Conservation (phyloP, 495 filamentous ascomycete genomes). For the Hyaloscypha finlandica region DNA sequence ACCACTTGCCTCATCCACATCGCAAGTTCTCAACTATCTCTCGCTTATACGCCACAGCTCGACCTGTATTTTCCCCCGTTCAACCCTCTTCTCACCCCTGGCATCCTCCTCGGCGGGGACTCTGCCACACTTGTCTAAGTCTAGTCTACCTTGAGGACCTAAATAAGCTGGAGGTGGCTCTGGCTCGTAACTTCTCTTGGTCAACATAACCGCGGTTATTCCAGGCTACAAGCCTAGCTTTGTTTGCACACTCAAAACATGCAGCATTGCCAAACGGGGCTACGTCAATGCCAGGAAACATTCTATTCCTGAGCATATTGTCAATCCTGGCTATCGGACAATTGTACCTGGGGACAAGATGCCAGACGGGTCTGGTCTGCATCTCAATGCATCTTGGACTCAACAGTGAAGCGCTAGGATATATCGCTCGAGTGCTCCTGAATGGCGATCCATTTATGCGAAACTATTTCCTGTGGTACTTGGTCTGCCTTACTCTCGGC, state of each 20-base stretch:
- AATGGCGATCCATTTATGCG: conserved; percentile 42
- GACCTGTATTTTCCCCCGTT: too few relatives aligned
- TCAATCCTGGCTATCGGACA: not conserved
- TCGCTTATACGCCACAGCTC: too few relatives aligned
- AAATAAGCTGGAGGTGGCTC: too few relatives aligned
- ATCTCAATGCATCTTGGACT: conserved; percentile 13
- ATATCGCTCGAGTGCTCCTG: conserved; percentile 40
- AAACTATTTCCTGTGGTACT: conserved; percentile 34
- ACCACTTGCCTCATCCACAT: too few relatives aligned
- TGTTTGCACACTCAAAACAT: conserved; percentile 12
- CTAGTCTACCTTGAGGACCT: too few relatives aligned
- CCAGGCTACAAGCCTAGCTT: conserved; percentile 11
- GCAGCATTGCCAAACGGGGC: conserved; percentile 11
- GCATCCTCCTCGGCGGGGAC: too few relatives aligned
- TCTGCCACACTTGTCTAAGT: too few relatives aligned
- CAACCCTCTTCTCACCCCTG: too few relatives aligned
- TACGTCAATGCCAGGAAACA: conserved; percentile 19
- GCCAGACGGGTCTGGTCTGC: conserved; percentile 4
- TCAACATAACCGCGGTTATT: too few relatives aligned
- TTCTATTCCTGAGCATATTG: conserved; percentile 18
- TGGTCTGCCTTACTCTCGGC: conserved; percentile 54
- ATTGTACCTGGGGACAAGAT: conserved; percentile 3
- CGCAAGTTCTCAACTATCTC: too few relatives aligned
- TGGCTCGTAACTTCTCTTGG: too few relatives aligned
- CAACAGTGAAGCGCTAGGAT: conserved; percentile 38